Evolutionary conservation across 176 grass and related monocot genomes (phyloP).

Genomic region (Oryza nivara): DNA sequence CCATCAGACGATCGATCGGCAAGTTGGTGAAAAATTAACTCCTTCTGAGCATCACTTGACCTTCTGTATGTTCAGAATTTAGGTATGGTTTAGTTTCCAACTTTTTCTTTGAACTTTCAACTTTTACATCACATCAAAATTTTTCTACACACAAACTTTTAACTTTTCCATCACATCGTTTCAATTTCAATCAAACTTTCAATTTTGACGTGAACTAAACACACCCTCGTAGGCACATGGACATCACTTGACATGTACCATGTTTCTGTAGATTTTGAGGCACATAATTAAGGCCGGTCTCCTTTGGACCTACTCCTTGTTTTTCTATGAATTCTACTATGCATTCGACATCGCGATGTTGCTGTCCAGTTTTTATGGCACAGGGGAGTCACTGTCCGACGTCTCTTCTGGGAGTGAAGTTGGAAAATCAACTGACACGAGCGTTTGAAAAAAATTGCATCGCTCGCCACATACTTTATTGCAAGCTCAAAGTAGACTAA

Average conservation of each 20-base stretch:
- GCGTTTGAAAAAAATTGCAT: slow-evolving; percentile 16
- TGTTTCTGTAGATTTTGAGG: too few relatives aligned
- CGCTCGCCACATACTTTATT: neutral
- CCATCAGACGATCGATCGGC: neutral
- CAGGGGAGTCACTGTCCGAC: slow-evolving; percentile 36
- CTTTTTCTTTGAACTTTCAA: too few relatives aligned
- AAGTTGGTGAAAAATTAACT: neutral
- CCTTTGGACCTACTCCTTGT: slow-evolving; percentile 20
- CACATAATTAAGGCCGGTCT: neutral
- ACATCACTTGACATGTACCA: too few relatives aligned
- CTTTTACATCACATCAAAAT: too few relatives aligned
- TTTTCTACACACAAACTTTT: too few relatives aligned
- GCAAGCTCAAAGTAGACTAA: neutral
- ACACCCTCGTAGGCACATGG: too few relatives aligned
- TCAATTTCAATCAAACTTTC: too few relatives aligned
- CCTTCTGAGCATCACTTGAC: slow-evolving; percentile 6
- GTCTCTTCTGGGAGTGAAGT: slow-evolving; percentile 40
- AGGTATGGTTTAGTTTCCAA: too few relatives aligned
- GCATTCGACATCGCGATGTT: neutral
- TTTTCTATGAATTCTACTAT: neutral
- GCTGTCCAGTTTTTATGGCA: neutral
- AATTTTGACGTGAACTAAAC: too few relatives aligned
- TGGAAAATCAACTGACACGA: slow-evolving; percentile 19
- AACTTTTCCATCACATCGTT: too few relatives aligned
- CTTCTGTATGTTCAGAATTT: neutral